Conservation (phyloP, 768 basidiomycete species). For the Leucosporidium yakuticum region DNA sequence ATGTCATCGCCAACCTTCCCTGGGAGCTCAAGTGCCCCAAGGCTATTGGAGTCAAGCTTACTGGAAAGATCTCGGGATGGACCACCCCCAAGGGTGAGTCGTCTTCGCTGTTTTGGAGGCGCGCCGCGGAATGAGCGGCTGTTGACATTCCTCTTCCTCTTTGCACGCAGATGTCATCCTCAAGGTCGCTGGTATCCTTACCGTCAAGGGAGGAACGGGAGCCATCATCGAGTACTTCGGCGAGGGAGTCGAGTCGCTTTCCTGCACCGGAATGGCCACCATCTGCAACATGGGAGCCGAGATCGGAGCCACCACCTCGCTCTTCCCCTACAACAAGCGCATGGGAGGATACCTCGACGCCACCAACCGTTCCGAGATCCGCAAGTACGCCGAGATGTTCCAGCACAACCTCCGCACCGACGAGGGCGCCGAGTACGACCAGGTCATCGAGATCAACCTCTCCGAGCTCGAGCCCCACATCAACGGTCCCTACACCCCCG, state of each 20-base stretch:
- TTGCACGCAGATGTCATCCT: conserved; percentile 75
- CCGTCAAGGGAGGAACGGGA: conserved; percentile 98
- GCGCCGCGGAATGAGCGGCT: conserved; percentile 13
- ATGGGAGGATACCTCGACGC: conserved; percentile 91
- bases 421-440: conserved; percentile 83
- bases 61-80: conserved; percentile 93
- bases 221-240: conserved; percentile 98
- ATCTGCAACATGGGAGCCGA: conserved; percentile 99
- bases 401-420: conserved; percentile 85
- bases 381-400: conserved; percentile 80
- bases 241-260: conserved; percentile 88
- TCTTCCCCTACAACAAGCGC: conserved; percentile 97
- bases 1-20: conserved; percentile 95
- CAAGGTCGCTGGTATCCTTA: conserved; percentile 97
- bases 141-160: neutral
- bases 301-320: conserved; percentile 95
- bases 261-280: conserved; percentile 98
- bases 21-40: conserved; percentile 99
- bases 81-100: conserved; percentile 85
- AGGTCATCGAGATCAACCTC: conserved; percentile 88
- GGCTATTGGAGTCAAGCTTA: conserved; percentile 94
- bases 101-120: neutral
- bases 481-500: conserved; percentile 99
- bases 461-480: conserved; percentile 97
- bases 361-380: conserved; percentile 83